Evolutionary conservation across 768 basidiomycete species (phyloP), one percentile per base, ranked within the genome.

Genomic region (Suillus subaureus): DNA sequence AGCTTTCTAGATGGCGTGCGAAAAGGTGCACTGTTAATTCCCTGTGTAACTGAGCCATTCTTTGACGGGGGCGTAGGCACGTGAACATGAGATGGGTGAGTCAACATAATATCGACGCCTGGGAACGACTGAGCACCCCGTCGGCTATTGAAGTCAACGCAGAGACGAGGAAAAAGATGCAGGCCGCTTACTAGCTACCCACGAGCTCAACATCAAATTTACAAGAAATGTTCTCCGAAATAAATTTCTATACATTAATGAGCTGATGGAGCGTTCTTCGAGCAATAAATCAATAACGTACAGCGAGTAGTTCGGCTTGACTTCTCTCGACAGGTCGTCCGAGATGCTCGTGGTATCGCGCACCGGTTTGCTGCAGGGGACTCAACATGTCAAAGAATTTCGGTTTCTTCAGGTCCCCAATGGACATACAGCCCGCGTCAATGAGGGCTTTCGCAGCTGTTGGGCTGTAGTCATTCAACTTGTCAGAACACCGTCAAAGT

Each of bases 171-270:
- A 13, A 33, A 56, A 15, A 15, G 26, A 54, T 15, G 13, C 40
- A n/a, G 13, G n/a, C 26, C 5, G 75, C 89, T 72, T 71, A 90
- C 89, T 88, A 86, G 75, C 79, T 80, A 12, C 88, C 89, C 0
- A 80, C 80, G n/a, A 87, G 70, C 37, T 81, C 70, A 21, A 85
- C 67, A 64, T 87, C 84, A 67, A 82, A 86, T 54, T 80, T 82
- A 23, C 79, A 70, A 43, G 82, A 79, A 7, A 89, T 66, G 64
- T 79, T 79, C 18, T 83, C 77, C 39, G 75, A 78, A 61, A 87
- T 79, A 60, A 86, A 87, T 60, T 79, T 76, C 89, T 89, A 65
- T 57, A 16, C 26, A 35, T 1, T 26, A 16, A 58, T 55, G 40
- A 33, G 21, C 63, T 21, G 60, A 45, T 58, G 21, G 37, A 61